Evolutionary conservation across 2,329 filamentous ascomycete genomes (phyloP), one percentile per base, ranked within the genome.

Genomic region (Dothideomycetes sp.): DNA sequence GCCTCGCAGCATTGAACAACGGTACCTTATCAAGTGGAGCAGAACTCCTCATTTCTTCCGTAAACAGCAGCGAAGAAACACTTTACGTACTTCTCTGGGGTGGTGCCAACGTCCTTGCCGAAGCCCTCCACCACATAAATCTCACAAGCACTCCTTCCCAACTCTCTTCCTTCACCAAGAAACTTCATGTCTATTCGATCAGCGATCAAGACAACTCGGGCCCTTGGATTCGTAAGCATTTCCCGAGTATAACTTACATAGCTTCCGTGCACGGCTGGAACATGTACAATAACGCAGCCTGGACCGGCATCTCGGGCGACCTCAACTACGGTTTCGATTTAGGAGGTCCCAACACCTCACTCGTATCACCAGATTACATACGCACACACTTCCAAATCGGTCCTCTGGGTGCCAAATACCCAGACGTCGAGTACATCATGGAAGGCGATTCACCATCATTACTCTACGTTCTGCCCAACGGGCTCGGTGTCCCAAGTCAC

Each of bases 141-240:
- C 36, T 45, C 2, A 56, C 48, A 12, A 40, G 47, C 43, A 43
- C 52, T 30, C 44, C 51, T 11, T 28, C 46, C 0, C 61, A 68
- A 1, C 54, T 63, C 1, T 53, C 57, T 0, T 44, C 41, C 0
- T 56, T 74, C 16, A 54, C 61, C 2, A 47, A 56, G 3, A 68
- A 66, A 46, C 52, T 75, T 3, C 60, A 70, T 10, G 62, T 74
- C 7, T 75, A 75, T 51, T 58, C 73, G 24, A 76, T 78, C 41
- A 75, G 71, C 5, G 74, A 78, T 47, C 74, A 78, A 47, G 74
- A 78, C 45, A 68, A 78, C 45, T 68, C 69, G 0, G 73, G 71
- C 0, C 55, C 64, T 1, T 78, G 73, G 73, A 70, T 78, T 24
- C 67, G 74, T 12, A 56, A 61, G 32, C 64, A 62, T 3, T 77